Evolutionary conservation across 2,329 filamentous ascomycete genomes (phyloP).

Genomic region (Amylocarpus encephaloides): DNA sequence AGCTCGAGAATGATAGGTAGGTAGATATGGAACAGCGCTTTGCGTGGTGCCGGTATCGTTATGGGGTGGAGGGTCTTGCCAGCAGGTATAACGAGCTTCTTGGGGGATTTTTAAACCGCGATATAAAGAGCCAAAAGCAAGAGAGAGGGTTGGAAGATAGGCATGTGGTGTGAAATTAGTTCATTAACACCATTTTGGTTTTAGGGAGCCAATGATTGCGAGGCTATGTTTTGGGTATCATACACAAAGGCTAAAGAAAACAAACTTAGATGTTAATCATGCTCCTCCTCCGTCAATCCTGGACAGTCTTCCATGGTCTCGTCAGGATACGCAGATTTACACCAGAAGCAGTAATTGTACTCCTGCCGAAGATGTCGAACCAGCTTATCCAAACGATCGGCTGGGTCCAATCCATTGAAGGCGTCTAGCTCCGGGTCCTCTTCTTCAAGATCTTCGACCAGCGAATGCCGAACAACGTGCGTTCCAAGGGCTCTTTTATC

Average conservation of each 20-base stretch:
- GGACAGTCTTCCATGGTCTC: slow-evolving; percentile 79
- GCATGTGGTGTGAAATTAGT: too few species aligned
- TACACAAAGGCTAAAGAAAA: slow-evolving; percentile 13
- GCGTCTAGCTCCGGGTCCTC: slow-evolving; percentile 75
- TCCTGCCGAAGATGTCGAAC: slow-evolving; percentile 63
- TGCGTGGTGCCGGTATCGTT: too few species aligned
- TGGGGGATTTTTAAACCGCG: too few species aligned
- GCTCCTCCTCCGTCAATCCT: slow-evolving; percentile 78
- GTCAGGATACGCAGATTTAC: slow-evolving; percentile 76
- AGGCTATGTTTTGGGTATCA: slow-evolving; percentile 21
- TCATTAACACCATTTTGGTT: too few species aligned
- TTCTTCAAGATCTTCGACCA: slow-evolving; percentile 66
- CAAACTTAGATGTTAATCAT: slow-evolving; percentile 40
- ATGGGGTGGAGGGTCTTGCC: too few species aligned
- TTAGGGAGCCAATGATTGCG: too few species aligned
- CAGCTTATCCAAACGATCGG: slow-evolving; percentile 60
- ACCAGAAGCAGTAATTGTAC: slow-evolving; percentile 92
- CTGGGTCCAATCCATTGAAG: slow-evolving; percentile 63
- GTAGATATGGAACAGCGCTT: too few species aligned
- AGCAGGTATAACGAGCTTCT: too few species aligned
- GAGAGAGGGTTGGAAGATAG: too few species aligned
- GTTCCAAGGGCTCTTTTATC: slow-evolving; percentile 64
- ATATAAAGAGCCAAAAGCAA: too few species aligned
- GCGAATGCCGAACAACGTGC: slow-evolving; percentile 46
- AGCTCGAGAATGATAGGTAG: too few species aligned